Percentiles rank a stretch among this genome's conserved stretches.
phyloP scores from a whole-genome alignment of 1,139 yeast species.

The Eremothecium sinecaudum region DNA sequence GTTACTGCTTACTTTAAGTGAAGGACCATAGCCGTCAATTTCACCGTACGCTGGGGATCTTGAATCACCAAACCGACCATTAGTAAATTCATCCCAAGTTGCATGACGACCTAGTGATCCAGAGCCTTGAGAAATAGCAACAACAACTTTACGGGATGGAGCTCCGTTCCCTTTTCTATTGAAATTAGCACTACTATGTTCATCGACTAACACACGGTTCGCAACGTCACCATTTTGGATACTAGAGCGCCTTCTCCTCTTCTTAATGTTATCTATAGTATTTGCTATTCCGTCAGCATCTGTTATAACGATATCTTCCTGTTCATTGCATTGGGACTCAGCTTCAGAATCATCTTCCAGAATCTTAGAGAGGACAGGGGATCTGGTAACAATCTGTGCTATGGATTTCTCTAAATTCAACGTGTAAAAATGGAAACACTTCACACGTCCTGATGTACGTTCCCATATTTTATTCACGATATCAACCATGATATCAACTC shows the following conservation, averaged over 20 bases:
- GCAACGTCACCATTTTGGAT: constrained; percentile 18
- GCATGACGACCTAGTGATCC: constrained; percentile 86
- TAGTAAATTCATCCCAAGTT: constrained; percentile 97
- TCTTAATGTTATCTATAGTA: constrained; percentile 15
- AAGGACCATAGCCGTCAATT: constrained; percentile 94
- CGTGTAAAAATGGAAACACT: constrained; percentile 85
- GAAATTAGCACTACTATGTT: constrained; percentile 9
- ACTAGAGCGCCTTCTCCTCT: constrained; percentile 29
- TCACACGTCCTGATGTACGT: constrained; percentile 46
- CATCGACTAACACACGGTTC: constrained; percentile 17
- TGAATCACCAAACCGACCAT: constrained; percentile 96
- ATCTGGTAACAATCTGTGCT: constrained; percentile 67
- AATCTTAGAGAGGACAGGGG: constrained; percentile 39
- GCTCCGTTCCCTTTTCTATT: constrained; percentile 6
- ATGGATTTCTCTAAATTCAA: constrained; percentile 84
- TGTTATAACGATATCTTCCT: constrained; percentile 21
- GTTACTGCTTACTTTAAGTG: constrained; percentile 64
- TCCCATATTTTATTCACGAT: constrained; percentile 50
- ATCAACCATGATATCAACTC: constrained; percentile 62
- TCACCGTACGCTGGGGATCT: constrained; percentile 97
- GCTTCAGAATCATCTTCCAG: constrained; percentile 32
- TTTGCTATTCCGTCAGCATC: constrained; percentile 31
- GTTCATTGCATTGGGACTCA: constrained; percentile 23
- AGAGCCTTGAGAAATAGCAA: constrained; percentile 75
- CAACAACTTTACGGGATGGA: constrained; percentile 45